Base-by-base conservation (phyloP, 2,329 filamentous ascomycete species). In the Colletotrichum caudatum region DNA sequence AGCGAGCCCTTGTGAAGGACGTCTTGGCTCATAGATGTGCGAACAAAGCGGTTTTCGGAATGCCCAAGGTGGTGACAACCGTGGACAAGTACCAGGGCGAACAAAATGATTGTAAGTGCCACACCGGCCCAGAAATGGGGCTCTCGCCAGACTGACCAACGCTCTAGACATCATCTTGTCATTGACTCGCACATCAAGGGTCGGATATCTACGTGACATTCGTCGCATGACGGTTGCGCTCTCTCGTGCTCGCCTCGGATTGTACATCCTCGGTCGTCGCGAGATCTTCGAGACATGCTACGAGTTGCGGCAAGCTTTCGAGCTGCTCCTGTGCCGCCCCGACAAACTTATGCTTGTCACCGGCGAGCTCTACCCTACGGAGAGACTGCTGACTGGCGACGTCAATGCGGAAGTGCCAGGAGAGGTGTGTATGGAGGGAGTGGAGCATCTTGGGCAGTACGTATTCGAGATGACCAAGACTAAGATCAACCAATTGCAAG, bases 81-180 rank as follows among this genome's bases (percentile, higher is more conserved):
- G 95, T 99, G 74, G 96, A 99, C 84, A 98, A 97, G 81, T 99
- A 98, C 78, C 96, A 99, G 84, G 97, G 96, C 80, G 96, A 99
- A 85, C 96, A 99, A 82, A 99, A 99, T 82, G 96, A 99, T 78
- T 98, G 94, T 96, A 87, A 87, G 93, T 90, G 67, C 50, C 39
- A 26, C 39, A 23, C 23, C 44, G 16, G 58, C 35, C 48, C 37
- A 14, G 11, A 56, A 29, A 23, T 6, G 3, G 37, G 7, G 46
- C 8, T 29, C 16, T n/a, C 18, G 29, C 9, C 18, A 62, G 26
- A 67, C 77, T 81, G 71, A 80, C 69, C 44, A 23, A 14, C n/a
- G n/a, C 12, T 44, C 16, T 71, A 96, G 94, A 98, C 78, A 90
- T 99, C 76, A 97, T 99, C 76, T 89, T 99, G 67, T 98, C 95